Percentiles rank a stretch among this genome's conserved stretches.
Evolutionary conservation across 495 filamentous ascomycete species (phyloP).

Genomic region (Penicilliopsis zonata): DNA sequence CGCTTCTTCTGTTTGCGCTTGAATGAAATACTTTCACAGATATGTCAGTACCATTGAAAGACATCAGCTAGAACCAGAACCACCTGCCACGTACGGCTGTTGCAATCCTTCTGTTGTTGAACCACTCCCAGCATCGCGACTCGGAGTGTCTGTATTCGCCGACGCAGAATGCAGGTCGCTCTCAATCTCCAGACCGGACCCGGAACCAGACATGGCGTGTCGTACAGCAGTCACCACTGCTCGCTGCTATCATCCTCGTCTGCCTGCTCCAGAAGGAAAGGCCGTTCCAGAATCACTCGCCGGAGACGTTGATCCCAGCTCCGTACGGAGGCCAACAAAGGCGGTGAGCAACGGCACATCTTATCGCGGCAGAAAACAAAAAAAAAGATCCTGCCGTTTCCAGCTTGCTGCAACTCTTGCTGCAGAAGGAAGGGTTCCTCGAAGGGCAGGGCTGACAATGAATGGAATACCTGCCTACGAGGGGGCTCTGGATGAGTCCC

Average conservation of each 20-base stretch:
- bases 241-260: constrained; percentile 3
- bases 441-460: constrained; percentile 27
- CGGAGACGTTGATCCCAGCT: constrained; percentile 18
- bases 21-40: constrained; percentile 52
- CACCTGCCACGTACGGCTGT: constrained; percentile 34
- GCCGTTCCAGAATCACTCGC: too few species aligned
- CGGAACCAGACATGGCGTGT: constrained; percentile 8
- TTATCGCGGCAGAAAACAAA: constrained; percentile 23
- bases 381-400: constrained; percentile 24
- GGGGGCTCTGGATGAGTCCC: constrained; percentile 31
- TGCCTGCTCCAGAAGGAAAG: too few species aligned
- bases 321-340: constrained; percentile 17
- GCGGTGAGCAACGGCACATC: constrained; percentile 22
- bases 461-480: constrained; percentile 31
- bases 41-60: neutral
- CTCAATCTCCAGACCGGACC: constrained; percentile 5
- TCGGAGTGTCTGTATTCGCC: too few species aligned
- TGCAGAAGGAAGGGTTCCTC: constrained; percentile 29
- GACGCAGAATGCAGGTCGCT: constrained; percentile 6
- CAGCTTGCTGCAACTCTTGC: constrained; percentile 12
- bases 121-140: too few species aligned
- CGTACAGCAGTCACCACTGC: neutral
- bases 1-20: constrained; percentile 68
- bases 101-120: constrained; percentile 34
- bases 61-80: too few species aligned